Evolutionary conservation across 1,284 basidiomycete genomes (phyloP), one percentile per base, ranked within the genome.

Genomic region (Apiotrichum laibachii): DNA sequence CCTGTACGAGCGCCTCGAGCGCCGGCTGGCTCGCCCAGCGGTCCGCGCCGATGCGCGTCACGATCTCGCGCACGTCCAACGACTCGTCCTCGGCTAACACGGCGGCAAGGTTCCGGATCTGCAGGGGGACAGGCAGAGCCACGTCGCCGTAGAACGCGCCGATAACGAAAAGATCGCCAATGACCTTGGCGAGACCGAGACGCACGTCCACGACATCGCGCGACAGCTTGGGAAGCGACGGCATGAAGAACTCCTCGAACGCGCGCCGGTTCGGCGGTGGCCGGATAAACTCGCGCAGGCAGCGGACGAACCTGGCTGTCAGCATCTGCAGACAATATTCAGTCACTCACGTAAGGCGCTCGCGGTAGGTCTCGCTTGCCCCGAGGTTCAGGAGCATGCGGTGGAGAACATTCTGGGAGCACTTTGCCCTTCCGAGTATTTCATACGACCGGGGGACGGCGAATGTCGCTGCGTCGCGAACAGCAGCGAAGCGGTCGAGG

Each of bases 131-230:
- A 10, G 61, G 53, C 1, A 59, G 51, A 2, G 53, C 50, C 19
- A 59, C 56, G 35, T 70, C 62, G 40, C 65, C 69, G 59, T 77
- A 77, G 55, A 67, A 68, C 12, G 65, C 70, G 18, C 74, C 72
- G 18, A 72, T 61, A 18, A 68, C 67, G 48, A 76, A 78, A 5
- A 79, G 64, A 53, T 71, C 67, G 0, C 67, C 69, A 19, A 77
- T 60, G 40, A 67, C 67, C 46, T 73, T 84, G 15, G 92, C 87
- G 1, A 94, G 82, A 9, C 86, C 88, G 59, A 97, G 90, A 45
- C 92, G 85, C 49, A 98, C 92, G 67, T 93, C 92, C 51, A 91
- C 81, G 26, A 97, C 73, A 71, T 95, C 91, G 40, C 80, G 70
- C 16, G 85, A 84, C 50, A 96, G 81, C 50, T 74, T 71, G 35